Evolutionary conservation across 1,284 basidiomycete genomes (phyloP).

Genomic region (Irpex lacteus): DNA sequence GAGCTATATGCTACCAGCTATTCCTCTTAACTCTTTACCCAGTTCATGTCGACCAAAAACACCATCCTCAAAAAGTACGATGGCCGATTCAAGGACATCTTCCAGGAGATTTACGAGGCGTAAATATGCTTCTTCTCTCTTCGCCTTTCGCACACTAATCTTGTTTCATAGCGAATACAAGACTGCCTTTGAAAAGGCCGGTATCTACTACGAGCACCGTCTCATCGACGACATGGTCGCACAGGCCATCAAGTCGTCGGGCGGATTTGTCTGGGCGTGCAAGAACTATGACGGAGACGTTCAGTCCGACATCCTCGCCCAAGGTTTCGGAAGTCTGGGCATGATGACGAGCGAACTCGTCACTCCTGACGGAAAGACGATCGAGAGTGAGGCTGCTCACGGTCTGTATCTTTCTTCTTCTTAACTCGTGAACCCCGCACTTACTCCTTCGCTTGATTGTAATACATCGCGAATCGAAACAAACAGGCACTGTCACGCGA

Average conservation of each 20-base stretch:
- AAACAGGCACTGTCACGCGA: slow-evolving; percentile 76
- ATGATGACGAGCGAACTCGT: slow-evolving; percentile 99
- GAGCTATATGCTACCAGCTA: too few species aligned
- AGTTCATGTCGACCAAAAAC: slow-evolving; percentile 98
- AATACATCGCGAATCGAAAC: too few species aligned
- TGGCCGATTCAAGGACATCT: slow-evolving; percentile 98
- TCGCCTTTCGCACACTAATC: neutral
- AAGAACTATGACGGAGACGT: slow-evolving; percentile 99
- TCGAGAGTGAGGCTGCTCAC: slow-evolving; percentile 95
- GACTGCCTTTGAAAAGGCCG: slow-evolving; percentile 73
- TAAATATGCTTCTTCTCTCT: slow-evolving; percentile 28
- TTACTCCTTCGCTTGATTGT: too few species aligned
- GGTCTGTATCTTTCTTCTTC: slow-evolving; percentile 38
- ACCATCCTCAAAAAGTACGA: slow-evolving; percentile 97
- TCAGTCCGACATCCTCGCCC: slow-evolving; percentile 88
- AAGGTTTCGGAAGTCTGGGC: slow-evolving; percentile 91
- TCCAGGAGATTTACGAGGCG: slow-evolving; percentile 90
- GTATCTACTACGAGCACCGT: slow-evolving; percentile 97
- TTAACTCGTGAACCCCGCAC: neutral
- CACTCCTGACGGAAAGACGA: slow-evolving; percentile 90
- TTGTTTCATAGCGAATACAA: slow-evolving; percentile 67
- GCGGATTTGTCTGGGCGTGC: slow-evolving; percentile 97
- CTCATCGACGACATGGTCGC: slow-evolving; percentile 96
- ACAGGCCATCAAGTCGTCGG: slow-evolving; percentile 93
- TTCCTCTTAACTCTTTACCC: too few species aligned